Percentiles rank a stretch among this genome's conserved stretches.
Conservation (phyloP, 768 basidiomycete genomes). For the Krasilnikovozyma curviuscula region DNA sequence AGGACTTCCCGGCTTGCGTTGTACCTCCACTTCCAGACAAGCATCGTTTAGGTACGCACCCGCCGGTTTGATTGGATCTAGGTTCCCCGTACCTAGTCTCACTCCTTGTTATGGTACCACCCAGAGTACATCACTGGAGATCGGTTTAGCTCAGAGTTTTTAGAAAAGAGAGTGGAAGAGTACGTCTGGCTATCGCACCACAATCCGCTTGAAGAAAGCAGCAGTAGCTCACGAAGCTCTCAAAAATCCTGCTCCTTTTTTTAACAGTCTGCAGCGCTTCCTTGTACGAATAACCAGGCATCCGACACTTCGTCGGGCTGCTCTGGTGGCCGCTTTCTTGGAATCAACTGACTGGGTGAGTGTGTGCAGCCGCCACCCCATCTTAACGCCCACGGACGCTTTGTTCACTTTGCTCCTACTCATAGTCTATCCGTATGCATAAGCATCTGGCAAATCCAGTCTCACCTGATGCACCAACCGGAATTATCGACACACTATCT, state of each 20-base stretch:
- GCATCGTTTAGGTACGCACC: conserved; percentile 63
- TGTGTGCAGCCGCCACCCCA: background rate
- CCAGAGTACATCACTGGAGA: conserved; percentile 94
- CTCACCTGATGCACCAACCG: conserved; percentile 48
- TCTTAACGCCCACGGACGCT: background rate
- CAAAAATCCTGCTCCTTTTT: background rate
- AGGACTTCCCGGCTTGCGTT: conserved; percentile 94
- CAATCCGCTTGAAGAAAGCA: background rate
- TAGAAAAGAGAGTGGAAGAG: conserved; percentile 49
- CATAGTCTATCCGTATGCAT: conserved; percentile 87
- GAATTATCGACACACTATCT: conserved; percentile 82
- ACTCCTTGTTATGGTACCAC: background rate
- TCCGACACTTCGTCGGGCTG: conserved; percentile 78
- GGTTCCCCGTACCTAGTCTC: background rate
- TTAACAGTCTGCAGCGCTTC: conserved; percentile 67
- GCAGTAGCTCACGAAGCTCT: background rate
- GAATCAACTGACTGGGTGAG: conserved; percentile 97
- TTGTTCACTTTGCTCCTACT: background rate
- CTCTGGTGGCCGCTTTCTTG: conserved; percentile 80
- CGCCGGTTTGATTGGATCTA: background rate
- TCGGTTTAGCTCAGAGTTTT: conserved; percentile 89
- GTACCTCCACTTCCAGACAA: conserved; percentile 92
- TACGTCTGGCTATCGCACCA: background rate
- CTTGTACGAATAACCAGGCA: conserved; percentile 77
- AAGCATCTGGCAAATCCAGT: conserved; percentile 86